phyloP scores from a whole-genome alignment of 1,284 basidiomycete genomes.

The Farysia itapuensis region DNA sequence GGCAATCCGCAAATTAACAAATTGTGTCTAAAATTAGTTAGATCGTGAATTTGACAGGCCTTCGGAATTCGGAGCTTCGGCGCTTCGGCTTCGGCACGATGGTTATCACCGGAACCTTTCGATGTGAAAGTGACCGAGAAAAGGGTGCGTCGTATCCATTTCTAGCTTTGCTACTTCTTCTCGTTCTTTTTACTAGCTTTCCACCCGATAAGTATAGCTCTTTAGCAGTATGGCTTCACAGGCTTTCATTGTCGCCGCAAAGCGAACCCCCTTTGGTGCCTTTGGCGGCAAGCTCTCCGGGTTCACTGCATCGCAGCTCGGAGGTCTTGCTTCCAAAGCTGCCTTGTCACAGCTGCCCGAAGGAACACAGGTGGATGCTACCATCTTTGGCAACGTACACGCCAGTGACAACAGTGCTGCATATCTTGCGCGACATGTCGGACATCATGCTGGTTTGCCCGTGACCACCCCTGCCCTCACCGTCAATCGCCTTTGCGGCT shows the following conservation, averaged over 20 bases:
- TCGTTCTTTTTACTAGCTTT: too few species aligned
- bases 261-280: conserved; percentile 66
- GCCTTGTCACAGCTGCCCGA: conserved; percentile 64
- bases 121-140: too few species aligned
- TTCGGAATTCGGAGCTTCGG: too few species aligned
- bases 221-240: conserved; percentile 22
- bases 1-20: too few species aligned
- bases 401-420: conserved; percentile 69
- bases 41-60: too few species aligned
- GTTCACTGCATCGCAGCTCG: conserved; percentile 60
- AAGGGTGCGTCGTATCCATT: too few species aligned
- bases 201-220: too few species aligned
- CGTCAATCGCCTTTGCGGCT: conserved; percentile 82
- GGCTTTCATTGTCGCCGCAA: conserved; percentile 61
- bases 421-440: conserved; percentile 92
- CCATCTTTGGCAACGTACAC: conserved; percentile 57
- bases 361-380: conserved; percentile 61
- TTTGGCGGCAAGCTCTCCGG: conserved; percentile 63
- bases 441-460: conserved; percentile 74
- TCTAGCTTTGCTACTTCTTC: too few species aligned
- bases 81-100: too few species aligned
- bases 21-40: too few species aligned
- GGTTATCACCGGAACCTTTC: too few species aligned
- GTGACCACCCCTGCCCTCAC: conserved; percentile 65
- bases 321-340: conserved; percentile 64